Evolutionary conservation across 495 filamentous ascomycete species (phyloP).

Genomic region (Opeltia flavorubescens): DNA sequence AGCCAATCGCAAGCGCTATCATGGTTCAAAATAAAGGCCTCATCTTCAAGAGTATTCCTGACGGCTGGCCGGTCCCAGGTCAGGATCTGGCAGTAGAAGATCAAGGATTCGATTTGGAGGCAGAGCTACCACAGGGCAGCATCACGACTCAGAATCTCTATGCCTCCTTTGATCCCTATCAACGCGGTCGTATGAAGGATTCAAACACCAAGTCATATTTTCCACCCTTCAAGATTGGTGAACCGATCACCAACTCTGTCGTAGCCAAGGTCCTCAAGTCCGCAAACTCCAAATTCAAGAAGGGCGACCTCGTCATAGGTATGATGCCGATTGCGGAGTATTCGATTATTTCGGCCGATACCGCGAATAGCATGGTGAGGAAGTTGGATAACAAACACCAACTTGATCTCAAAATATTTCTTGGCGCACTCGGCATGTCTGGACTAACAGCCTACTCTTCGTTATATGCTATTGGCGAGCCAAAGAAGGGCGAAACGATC

Average conservation of each 20-base stretch:
- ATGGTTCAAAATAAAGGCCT: constrained; percentile 58
- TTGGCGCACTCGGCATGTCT: constrained; percentile 66
- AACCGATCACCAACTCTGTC: constrained; percentile 41
- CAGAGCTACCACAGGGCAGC: constrained; percentile 51
- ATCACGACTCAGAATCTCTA: constrained; percentile 59
- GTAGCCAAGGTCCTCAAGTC: constrained; percentile 56
- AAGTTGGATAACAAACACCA: constrained; percentile 47
- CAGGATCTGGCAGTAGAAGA: constrained; percentile 60
- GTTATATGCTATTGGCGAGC: constrained; percentile 58
- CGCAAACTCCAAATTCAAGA: constrained; percentile 41
- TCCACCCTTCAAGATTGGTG: constrained; percentile 38
- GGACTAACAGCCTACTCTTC: constrained; percentile 62
- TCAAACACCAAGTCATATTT: constrained; percentile 46
- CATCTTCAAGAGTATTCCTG: constrained; percentile 61
- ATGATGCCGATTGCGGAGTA: constrained; percentile 50
- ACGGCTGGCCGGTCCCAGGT: constrained; percentile 53
- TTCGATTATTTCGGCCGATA: constrained; percentile 23
- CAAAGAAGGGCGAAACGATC: constrained; percentile 70
- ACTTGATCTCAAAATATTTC: constrained; percentile 45
- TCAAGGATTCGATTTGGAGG: constrained; percentile 49
- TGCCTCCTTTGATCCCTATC: constrained; percentile 80
- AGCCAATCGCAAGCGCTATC: not conserved
- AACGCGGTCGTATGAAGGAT: constrained; percentile 52
- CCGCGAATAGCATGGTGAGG: constrained; percentile 17
- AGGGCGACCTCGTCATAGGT: constrained; percentile 55